Evolutionary conservation across 2,329 filamentous ascomycete species (phyloP), one percentile per base, ranked within the genome.

Genomic region (Colletotrichum viniferum): DNA sequence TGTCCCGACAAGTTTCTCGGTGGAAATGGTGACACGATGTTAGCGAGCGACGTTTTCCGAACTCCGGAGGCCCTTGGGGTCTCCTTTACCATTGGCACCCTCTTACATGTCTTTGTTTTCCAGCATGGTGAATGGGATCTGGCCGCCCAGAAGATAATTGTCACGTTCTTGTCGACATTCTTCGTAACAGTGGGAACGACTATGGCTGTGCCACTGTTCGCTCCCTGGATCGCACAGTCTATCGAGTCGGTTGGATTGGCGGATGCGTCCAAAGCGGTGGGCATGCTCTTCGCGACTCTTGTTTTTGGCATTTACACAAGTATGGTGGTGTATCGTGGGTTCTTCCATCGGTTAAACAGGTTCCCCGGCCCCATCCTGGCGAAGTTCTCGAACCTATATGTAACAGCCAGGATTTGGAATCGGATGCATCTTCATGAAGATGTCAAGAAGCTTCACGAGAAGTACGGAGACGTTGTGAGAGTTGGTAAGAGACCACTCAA

Each of bases 391-490:
- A 81, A 80, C 16, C 77, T 62, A 13, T 63, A 70, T 34, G 55
- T 79, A 4, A 80, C 80, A 3, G 71, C 43, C 7, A 78, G 77
- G 10, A 74, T 76, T 12, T 73, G 75, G 8, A 80, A 78, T 69
- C 77, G 77, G 2, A 56, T 78, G 3, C 80, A 78, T 4, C 73
- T 81, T 3, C 81, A 75, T 34, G 58, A 78, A 10, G 79, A 83
- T n/a, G 56, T 82, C 13, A 75, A 78, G 52, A 55, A 78, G 24
- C 76, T 83, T 3, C 81, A 83, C 28, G 66, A 76, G 9, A 70
- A 78, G 16, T 82, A 83, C 43, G 82, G 81, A 7, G 81, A 81
- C 55, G 76, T 83, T 62, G 81, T 83, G 8, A 76, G 81, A 26
- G 43, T 80, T 5, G 81, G 80, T 78, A 73, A n/a, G 78, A 55